Evolutionary conservation across 345 rosid species (phyloP), one percentile per base, ranked within the genome.

Genomic region (Gossypium longicalyx): DNA sequence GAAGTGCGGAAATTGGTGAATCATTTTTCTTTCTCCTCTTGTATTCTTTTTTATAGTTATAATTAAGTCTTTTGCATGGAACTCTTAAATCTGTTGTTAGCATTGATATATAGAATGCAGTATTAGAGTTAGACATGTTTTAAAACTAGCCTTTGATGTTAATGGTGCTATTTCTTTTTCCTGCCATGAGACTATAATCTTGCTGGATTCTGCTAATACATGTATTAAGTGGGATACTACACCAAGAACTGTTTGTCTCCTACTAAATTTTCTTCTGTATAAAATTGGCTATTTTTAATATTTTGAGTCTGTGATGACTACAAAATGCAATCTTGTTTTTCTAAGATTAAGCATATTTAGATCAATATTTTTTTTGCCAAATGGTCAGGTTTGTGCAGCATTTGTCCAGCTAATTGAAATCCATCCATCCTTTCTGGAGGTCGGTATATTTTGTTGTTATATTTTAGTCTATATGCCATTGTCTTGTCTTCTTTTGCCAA

Each of bases 401-500:
- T 95, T 95, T 84, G 94, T 90, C 75, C 94, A 91, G 82, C 91
- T 95, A 75, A 84, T 88, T 72, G 98, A 93, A 83, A 87, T 92
- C 67, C 87, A 73, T 45, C 96, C 96, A 15, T 81, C 92, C 20
- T 80, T 91, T 71, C 80, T 93, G 81, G 91, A 91, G 97, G 99
- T 95, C 69, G 67, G 78, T 74, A 38, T 58, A 80, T 60, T 77
- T 53, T 71, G 19, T 51, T 67, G 71, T 75, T 76, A 41, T 7
- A 52, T 47, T 66, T 61, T 71, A 19, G 49, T 44, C 23, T 62
- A 34, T 34, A 34, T 34, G 41, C 38, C 6, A 34, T 4, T 34
- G 41, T 34, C 41, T 34, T 34, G 41, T 34, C 41, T 34, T 34
- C 41, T 34, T 34, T 34, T 34, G 41, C 41, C 41, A 34, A 5